Conservation (phyloP, 352 stramenopile genomes). For the Globisporangium echinulatum region DNA sequence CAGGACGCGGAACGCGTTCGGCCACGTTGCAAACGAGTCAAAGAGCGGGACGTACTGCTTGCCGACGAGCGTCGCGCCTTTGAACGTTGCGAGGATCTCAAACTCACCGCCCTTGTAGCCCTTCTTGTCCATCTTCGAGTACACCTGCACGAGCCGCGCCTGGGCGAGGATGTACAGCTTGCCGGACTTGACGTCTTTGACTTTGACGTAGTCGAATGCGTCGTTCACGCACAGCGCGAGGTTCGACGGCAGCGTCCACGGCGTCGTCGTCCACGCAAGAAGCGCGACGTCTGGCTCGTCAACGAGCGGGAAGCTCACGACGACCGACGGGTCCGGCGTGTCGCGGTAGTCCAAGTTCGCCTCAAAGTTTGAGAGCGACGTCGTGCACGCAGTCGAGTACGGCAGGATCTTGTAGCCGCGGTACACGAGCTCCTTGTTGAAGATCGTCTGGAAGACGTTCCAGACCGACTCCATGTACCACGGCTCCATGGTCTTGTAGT, state of each 20-base stretch:
- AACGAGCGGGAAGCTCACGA: slow-evolving; percentile 94
- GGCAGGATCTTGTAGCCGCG: slow-evolving; percentile 99
- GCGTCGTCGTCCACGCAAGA: slow-evolving; percentile 99
- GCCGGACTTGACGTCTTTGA: slow-evolving; percentile 90
- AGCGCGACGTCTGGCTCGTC: slow-evolving; percentile 85
- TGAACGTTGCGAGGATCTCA: slow-evolving; percentile 88
- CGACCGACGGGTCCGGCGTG: slow-evolving; percentile 95
- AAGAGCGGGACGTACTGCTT: slow-evolving; percentile 97
- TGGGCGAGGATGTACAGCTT: slow-evolving; percentile 94
- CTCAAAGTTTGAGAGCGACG: slow-evolving; percentile 99
- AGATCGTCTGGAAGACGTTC: slow-evolving; percentile 99
- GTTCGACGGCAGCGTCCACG: slow-evolving; percentile 99
- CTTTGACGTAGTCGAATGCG: slow-evolving; percentile 96
- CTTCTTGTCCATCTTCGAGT: slow-evolving; percentile 97
- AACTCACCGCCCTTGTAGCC: slow-evolving; percentile 94
- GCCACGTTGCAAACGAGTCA: slow-evolving; percentile 89
- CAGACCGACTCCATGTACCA: slow-evolving; percentile 99
- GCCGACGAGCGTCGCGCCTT: slow-evolving; percentile 91
- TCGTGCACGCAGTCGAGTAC: slow-evolving; percentile 97
- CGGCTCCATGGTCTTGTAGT: slow-evolving; percentile 99
- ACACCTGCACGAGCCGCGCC: slow-evolving; percentile 92
- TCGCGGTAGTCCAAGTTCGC: slow-evolving; percentile 99
- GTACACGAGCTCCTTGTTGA: slow-evolving; percentile 98
- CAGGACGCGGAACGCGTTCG: slow-evolving; percentile 94
- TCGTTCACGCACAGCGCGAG: slow-evolving; percentile 97